Percentiles rank a stretch among this genome's conserved stretches.
Conservation (phyloP, 768 basidiomycete species). For the Aureoboletus auriporus region DNA sequence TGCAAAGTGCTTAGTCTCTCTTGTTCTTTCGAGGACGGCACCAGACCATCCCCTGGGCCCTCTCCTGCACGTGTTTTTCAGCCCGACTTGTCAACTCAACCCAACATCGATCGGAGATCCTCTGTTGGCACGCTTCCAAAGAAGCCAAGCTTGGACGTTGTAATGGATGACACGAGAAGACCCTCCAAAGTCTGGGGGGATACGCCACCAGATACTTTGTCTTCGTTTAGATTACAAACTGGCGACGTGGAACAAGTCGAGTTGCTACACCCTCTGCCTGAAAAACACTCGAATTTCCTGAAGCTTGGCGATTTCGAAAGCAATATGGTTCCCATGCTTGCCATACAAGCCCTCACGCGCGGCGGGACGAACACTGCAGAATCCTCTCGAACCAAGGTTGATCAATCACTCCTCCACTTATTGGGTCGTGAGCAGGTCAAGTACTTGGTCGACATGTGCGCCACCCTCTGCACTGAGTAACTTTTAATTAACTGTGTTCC, state of each 20-base stretch:
- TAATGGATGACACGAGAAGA: conserved; percentile 21
- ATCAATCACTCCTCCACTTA: conserved; percentile 30
- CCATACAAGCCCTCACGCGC: conserved; percentile 40
- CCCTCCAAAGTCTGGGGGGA: conserved; percentile 20
- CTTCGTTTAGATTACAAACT: conserved; percentile 16
- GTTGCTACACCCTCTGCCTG: conserved; percentile 31
- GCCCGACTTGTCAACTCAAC: conserved; percentile 18
- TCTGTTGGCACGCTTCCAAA: conserved; percentile 16
- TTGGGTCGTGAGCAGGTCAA: conserved; percentile 33
- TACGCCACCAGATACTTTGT: conserved; percentile 8
- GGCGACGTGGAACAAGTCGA: conserved; percentile 26
- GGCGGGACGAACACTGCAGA: conserved; percentile 21
- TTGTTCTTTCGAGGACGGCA: conserved; percentile 42
- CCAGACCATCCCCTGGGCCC: conserved; percentile 12
- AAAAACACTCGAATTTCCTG: conserved; percentile 32
- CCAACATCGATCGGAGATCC: conserved; percentile 21
- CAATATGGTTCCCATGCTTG: conserved; percentile 43
- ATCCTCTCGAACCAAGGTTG: conserved; percentile 18
- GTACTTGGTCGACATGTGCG: conserved; percentile 39
- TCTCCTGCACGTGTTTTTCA: conserved; percentile 18
- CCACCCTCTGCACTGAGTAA: background rate
- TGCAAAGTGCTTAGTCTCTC: conserved; percentile 45
- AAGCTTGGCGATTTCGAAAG: conserved; percentile 39
- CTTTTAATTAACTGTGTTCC: background rate
- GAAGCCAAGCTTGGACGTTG: conserved; percentile 13